phyloP scores from a whole-genome alignment of 495 filamentous ascomycete genomes.

The Penicilliopsis zonata region DNA sequence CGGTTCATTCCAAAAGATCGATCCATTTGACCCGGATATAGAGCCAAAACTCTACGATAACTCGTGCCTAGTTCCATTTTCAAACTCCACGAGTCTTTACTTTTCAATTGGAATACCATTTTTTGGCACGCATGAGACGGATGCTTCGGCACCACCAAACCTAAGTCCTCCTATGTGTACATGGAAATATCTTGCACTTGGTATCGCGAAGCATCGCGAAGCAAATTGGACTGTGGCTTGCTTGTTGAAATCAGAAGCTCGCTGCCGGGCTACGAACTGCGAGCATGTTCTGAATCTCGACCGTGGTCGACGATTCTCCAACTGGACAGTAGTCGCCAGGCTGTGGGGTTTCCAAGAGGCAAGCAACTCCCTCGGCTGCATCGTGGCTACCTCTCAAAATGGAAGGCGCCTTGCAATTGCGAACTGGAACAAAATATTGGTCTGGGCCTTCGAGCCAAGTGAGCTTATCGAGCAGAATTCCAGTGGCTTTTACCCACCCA shows the following conservation, averaged over 20 bases:
- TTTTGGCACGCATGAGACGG: conserved; percentile 21
- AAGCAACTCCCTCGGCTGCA: conserved; percentile 26
- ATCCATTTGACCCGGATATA: conserved; percentile 2
- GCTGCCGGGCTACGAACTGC: conserved; percentile 13
- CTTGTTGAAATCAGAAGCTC: conserved; percentile 22
- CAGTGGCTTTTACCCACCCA: conserved; percentile 18
- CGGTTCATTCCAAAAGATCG: conserved; percentile 16
- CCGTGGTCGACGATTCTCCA: conserved; percentile 21
- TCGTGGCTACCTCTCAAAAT: conserved; percentile 24
- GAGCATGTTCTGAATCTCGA: conserved; percentile 29
- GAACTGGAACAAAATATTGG: conserved; percentile 31
- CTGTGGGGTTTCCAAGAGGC: conserved; percentile 28
- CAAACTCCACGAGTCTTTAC: conserved; percentile 13
- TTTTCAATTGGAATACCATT: conserved; percentile 34
- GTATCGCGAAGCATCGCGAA: conserved; percentile 25
- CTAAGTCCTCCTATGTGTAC: conserved; percentile 14
- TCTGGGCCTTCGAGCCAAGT: conserved; percentile 33
- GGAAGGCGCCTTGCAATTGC: conserved; percentile 32
- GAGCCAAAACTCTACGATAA: conserved; percentile 16
- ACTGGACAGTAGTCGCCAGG: conserved; percentile 27
- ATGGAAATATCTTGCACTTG: conserved; percentile 30
- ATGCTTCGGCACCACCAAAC: not conserved
- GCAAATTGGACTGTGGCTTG: conserved; percentile 31
- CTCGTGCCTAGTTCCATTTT: conserved; percentile 15
- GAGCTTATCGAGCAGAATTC: conserved; percentile 17